phyloP scores from a whole-genome alignment of 768 basidiomycete genomes.

The Hygrocybe coccinea region DNA sequence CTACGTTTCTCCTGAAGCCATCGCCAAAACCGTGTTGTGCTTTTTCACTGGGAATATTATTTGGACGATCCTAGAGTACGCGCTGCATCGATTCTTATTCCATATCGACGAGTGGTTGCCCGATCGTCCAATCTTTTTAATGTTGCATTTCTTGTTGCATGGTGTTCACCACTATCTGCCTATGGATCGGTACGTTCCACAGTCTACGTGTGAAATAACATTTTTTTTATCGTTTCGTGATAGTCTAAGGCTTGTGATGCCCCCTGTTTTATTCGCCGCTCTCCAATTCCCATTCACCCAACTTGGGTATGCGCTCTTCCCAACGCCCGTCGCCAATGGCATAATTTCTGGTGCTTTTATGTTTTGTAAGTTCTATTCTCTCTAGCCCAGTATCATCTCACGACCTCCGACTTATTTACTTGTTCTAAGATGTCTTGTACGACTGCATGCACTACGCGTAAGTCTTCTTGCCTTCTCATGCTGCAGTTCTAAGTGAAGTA shows the following conservation, averaged over 20 bases:
- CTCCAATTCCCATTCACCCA: constrained; percentile 84
- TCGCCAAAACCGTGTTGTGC: constrained; percentile 54
- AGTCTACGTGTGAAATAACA: background rate
- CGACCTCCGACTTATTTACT: background rate
- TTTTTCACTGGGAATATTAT: constrained; percentile 83
- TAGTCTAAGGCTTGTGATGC: constrained; percentile 94
- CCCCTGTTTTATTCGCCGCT: constrained; percentile 71
- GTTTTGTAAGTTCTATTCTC: constrained; percentile 53
- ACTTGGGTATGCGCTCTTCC: constrained; percentile 80
- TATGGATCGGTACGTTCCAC: constrained; percentile 75
- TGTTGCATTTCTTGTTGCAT: constrained; percentile 87
- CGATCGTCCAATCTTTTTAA: constrained; percentile 72
- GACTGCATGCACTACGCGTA: constrained; percentile 92
- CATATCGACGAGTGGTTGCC: constrained; percentile 87
- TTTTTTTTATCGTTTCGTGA: background rate
- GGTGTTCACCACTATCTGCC: constrained; percentile 97
- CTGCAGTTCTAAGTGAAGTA: constrained; percentile 10
- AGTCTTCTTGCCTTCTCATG: constrained; percentile 23
- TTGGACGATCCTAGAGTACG: constrained; percentile 94
- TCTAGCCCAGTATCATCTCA: constrained; percentile 3
- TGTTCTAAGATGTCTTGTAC: constrained; percentile 65
- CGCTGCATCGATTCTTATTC: constrained; percentile 94
- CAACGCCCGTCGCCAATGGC: constrained; percentile 80
- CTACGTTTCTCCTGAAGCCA: constrained; percentile 45
- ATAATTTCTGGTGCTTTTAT: constrained; percentile 80